Conservation (phyloP, 805 yeast genomes). For the Yamadazyma sp. region DNA sequence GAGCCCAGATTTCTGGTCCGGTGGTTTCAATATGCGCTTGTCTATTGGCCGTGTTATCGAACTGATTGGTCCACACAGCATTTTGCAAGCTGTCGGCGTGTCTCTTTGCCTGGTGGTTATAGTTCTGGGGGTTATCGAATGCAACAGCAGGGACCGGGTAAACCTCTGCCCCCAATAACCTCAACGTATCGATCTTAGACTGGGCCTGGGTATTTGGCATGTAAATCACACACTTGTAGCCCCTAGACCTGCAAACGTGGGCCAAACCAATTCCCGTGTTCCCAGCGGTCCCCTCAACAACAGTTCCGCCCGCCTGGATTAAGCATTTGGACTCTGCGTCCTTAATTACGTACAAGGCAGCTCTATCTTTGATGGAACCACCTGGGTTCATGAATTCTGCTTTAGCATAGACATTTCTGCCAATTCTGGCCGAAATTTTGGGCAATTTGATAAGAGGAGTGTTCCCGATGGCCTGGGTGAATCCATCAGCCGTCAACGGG, state of each 20-base stretch:
- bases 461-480: constrained; percentile 87
- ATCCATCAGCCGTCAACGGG: constrained; percentile 70
- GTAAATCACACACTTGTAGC: constrained; percentile 81
- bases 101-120: constrained; percentile 82
- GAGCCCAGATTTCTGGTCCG: constrained; percentile 92
- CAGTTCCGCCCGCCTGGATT: constrained; percentile 75
- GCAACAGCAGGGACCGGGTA: constrained; percentile 88
- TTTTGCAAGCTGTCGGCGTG: constrained; percentile 75
- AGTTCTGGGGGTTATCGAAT: constrained; percentile 76
- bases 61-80: constrained; percentile 93
- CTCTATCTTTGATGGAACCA: constrained; percentile 89
- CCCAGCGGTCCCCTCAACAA: constrained; percentile 94
- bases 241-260: constrained; percentile 73
- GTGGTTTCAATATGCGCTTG: constrained; percentile 87
- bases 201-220: constrained; percentile 91
- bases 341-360: constrained; percentile 72
- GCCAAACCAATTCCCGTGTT: constrained; percentile 95
- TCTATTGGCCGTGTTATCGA: constrained; percentile 84
- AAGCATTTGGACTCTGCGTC: constrained; percentile 74
- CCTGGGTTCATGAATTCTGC: constrained; percentile 95
- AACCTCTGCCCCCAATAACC: constrained; percentile 81
- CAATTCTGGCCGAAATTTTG: constrained; percentile 23
- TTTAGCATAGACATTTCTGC: constrained; percentile 66
- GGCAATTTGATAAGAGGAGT: constrained; percentile 67
- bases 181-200: constrained; percentile 70